These are phyloP conservation scores for Draba incana DNA, from an alignment of 345 rosid genomes.

Conservation along the genomic window DNA sequence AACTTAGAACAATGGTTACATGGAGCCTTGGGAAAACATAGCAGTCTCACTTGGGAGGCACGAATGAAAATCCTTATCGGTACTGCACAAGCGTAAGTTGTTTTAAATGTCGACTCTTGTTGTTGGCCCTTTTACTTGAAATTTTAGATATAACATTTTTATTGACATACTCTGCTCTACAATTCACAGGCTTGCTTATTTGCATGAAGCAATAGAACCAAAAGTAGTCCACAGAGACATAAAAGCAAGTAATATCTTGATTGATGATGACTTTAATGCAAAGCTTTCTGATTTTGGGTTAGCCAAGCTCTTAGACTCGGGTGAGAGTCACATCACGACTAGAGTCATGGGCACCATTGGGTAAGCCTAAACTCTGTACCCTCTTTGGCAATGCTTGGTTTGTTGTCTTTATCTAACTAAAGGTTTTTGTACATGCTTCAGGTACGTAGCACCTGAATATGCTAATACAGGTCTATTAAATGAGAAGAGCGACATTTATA, in stretches of 20 bases:
- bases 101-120: neutral
- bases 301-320: conserved; percentile 90
- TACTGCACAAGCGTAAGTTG: conserved; percentile 89
- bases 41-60: conserved; percentile 77
- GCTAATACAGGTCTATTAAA: conserved; percentile 88
- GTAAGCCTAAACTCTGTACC: conserved; percentile 45
- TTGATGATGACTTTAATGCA: conserved; percentile 76
- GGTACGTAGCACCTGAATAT: conserved; percentile 98
- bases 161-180: conserved; percentile 2
- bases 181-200: conserved; percentile 80
- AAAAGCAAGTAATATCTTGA: conserved; percentile 93
- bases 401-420: conserved; percentile 5
- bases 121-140: conserved; percentile 20
- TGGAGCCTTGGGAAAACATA: conserved; percentile 58
- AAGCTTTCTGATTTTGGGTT: conserved; percentile 98
- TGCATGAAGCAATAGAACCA: conserved; percentile 98
- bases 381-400: conserved; percentile 1
- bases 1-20: conserved; percentile 91
- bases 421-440: conserved; percentile 41
- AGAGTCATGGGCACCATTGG: conserved; percentile 99
- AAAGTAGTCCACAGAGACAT: conserved; percentile 96
- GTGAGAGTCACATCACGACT: conserved; percentile 93
- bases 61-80: conserved; percentile 81
- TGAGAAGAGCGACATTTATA: conserved; percentile 93
- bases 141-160: neutral